Percentiles rank a stretch among this genome's conserved stretches.
These are phyloP conservation scores for Alternaria viburni DNA, from an alignment of 2,329 filamentous ascomycete species.

Conservation along the genomic window DNA sequence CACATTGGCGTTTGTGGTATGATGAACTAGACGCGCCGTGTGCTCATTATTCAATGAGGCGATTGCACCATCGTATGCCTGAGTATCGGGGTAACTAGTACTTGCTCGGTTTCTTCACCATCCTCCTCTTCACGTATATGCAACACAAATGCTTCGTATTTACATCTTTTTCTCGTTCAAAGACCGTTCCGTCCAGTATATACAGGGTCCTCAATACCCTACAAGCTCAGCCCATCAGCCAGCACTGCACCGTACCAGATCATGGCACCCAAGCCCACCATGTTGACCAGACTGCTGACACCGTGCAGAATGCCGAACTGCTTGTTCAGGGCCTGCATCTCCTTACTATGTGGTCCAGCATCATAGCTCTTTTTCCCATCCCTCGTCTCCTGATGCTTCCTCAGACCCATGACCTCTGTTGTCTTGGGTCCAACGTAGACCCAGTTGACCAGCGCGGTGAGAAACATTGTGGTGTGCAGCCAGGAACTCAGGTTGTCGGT, in stretches of 20 bases:
- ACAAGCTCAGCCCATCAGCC: constrained; percentile 46
- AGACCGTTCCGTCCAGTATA: background rate
- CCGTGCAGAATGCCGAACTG: constrained; percentile 80
- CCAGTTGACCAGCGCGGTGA: constrained; percentile 75
- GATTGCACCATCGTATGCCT: background rate
- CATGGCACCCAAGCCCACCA: constrained; percentile 71
- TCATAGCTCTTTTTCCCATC: constrained; percentile 91
- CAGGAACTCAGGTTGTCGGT: constrained; percentile 41
- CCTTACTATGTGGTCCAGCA: constrained; percentile 76
- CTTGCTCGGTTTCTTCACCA: background rate
- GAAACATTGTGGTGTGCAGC: constrained; percentile 72
- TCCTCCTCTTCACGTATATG: background rate
- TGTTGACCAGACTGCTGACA: constrained; percentile 78
- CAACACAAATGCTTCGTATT: background rate
- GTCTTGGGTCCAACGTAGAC: constrained; percentile 76
- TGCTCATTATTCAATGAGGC: constrained; percentile 3
- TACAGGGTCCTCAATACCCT: background rate
- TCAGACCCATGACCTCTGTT: constrained; percentile 73
- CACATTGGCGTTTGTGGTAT: background rate
- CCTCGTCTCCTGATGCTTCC: constrained; percentile 83
- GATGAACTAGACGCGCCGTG: background rate
- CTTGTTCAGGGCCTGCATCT: constrained; percentile 69
- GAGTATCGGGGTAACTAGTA: background rate
- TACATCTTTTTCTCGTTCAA: background rate
- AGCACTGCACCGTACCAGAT: constrained; percentile 81